Evolutionary conservation across 2,329 filamentous ascomycete species (phyloP), one percentile per base, ranked within the genome.

Genomic region (Ambrosiella cleistominuta): DNA sequence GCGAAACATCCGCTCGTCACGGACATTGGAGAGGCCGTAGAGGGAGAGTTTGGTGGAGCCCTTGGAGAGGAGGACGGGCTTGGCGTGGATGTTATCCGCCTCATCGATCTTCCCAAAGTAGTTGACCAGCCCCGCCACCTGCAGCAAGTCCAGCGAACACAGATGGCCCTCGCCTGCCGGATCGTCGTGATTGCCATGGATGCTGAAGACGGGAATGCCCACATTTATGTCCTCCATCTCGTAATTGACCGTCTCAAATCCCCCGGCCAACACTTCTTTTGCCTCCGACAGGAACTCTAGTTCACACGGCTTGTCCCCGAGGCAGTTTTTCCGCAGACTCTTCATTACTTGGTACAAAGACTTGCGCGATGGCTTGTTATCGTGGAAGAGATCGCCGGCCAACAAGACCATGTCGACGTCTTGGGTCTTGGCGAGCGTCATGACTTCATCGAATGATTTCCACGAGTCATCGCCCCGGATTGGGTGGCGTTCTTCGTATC

Each of bases 381-480:
- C 91, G 68, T 98, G 94, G 67, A 98, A 98, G 1, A 98, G 78
- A 68, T 98, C 93, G 52, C 93, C 93, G 2, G 85, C 91, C 3
- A 98, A 81, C 1, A 98, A 77, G 0, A 98, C 86, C 93, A 98
- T 97, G 70, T 98, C 93, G 63, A 98, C 80, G 79, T 98, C 93
- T 67, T 85, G 78, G 39, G 83, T 81, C 66, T 85, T 87, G 17
- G 91, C 93, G 47, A 97, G 72, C 63, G 82, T 85, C 85, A 98
- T 88, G 62, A 96, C 82, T 70, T 98, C 93, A 68, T 98, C 86
- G 72, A 98, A 98, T 2, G 85, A 88, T 67, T 83, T 85, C 90
- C 91, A 97, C 71, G 89, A 96, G 69, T 98, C 93, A 68, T 97
- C 88, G 63, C 90, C 91, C n/a, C 93, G 88, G 61, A 93, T 86